A percentile compares a stretch with the other conserved stretches of the same genome.
Conservation (phyloP, 345 rosid species). For the Acer negundo region DNA sequence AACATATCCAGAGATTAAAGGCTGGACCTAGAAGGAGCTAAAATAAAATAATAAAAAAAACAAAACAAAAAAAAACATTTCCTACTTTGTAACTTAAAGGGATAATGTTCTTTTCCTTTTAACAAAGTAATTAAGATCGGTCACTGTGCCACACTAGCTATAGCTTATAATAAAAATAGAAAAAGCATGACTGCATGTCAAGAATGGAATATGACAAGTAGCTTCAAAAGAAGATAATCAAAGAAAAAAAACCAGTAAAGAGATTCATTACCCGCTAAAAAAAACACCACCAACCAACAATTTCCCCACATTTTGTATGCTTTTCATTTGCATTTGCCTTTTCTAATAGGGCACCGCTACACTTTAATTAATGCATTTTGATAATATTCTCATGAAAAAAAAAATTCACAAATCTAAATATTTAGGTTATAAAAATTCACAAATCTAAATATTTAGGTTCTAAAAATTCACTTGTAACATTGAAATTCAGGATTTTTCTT, state of each 20-base stretch:
- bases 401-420: background rate
- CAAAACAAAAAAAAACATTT: background rate
- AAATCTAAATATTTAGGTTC: background rate
- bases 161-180: background rate
- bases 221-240: slow-evolving; percentile 13
- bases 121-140: slow-evolving; percentile 24
- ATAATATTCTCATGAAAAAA: background rate
- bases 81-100: background rate
- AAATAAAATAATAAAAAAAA: too few species aligned
- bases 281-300: background rate
- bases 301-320: slow-evolving; percentile 6
- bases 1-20: background rate
- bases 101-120: slow-evolving; percentile 11
- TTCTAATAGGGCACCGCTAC: background rate
- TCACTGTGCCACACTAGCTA: slow-evolving; percentile 14
- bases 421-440: background rate
- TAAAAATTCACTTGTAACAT: too few species aligned
- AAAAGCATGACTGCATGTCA: slow-evolving; percentile 26
- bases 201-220: slow-evolving; percentile 39
- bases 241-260: background rate
- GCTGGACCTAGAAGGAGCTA: background rate
- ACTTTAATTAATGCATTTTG: background rate
- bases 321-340: background rate
- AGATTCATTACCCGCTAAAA: background rate
- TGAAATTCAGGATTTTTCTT: background rate